A percentile compares a stretch with the other conserved stretches of the same genome.
Conservation (phyloP, 208 protist genomes). For the Leishmania lainsoni region DNA sequence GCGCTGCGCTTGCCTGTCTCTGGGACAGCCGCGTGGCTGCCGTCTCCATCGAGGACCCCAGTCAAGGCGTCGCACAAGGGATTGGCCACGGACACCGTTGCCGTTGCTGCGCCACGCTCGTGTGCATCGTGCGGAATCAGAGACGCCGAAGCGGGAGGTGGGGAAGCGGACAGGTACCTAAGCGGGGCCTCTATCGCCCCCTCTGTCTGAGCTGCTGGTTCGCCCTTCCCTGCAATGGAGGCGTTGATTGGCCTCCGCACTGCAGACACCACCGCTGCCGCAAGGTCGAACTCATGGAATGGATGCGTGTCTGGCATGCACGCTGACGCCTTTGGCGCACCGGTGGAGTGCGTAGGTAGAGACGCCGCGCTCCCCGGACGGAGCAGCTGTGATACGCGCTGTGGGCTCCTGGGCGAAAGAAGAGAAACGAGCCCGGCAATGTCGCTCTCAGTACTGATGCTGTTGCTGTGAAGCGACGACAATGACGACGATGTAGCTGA, state of each 20-base stretch:
- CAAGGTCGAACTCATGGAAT: background rate
- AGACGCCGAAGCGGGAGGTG: background rate
- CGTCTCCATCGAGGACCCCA: background rate
- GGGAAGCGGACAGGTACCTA: background rate
- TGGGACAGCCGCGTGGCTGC: background rate
- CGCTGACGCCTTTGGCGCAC: background rate
- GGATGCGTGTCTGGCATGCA: background rate
- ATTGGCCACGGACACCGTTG: background rate
- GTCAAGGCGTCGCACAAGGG: background rate
- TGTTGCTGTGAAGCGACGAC: background rate
- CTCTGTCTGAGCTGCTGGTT: background rate
- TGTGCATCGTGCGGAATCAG: background rate
- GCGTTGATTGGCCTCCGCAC: background rate
- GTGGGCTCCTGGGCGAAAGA: constrained; percentile 6
- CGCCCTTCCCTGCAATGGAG: background rate
- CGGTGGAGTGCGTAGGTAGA: background rate
- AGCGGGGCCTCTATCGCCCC: background rate
- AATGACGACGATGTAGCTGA: background rate
- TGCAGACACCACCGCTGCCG: background rate
- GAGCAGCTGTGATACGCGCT: background rate
- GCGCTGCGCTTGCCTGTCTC: too few species aligned
- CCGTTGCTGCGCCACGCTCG: background rate
- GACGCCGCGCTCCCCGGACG: background rate
- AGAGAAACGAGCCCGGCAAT: constrained; percentile 11
- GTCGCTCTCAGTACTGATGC: constrained; percentile 12